These are phyloP conservation scores for Blastobotrys mokoenaii DNA, from an alignment of 805 yeast genomes.

Conservation along the genomic window DNA sequence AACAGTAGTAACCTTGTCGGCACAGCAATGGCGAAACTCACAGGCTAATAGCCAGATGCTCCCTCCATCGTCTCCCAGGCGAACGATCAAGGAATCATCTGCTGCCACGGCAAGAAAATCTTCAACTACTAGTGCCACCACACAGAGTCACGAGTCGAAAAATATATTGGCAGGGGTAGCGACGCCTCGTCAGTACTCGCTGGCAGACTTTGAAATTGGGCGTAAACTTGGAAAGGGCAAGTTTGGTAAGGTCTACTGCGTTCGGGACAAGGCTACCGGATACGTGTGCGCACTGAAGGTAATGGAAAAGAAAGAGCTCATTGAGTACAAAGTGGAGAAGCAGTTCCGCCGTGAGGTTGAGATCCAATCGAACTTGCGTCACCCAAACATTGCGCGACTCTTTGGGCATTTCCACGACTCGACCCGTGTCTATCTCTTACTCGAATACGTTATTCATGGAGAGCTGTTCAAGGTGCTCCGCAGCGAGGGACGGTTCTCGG, in stretches of 20 bases:
- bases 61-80: slow-evolving; percentile 10
- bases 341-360: slow-evolving; percentile 89
- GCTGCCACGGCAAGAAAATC: slow-evolving; percentile 1
- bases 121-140: slow-evolving; percentile 2
- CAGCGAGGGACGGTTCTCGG: slow-evolving; percentile 59
- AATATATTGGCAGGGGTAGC: slow-evolving; percentile 17
- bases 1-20: slow-evolving; percentile 6
- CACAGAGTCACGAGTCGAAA: too few species aligned
- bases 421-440: slow-evolving; percentile 67
- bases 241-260: slow-evolving; percentile 89
- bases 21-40: slow-evolving; percentile 13
- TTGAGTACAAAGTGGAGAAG: slow-evolving; percentile 65
- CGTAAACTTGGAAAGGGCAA: slow-evolving; percentile 86
- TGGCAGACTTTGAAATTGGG: slow-evolving; percentile 78
- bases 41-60: slow-evolving; percentile 5
- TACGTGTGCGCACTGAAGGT: slow-evolving; percentile 85
- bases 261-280: slow-evolving; percentile 63
- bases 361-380: slow-evolving; percentile 69
- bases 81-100: neutral
- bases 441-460: slow-evolving; percentile 81
- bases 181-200: slow-evolving; percentile 27
- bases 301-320: slow-evolving; percentile 76
- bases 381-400: slow-evolving; percentile 70
- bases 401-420: slow-evolving; percentile 82
- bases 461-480: slow-evolving; percentile 73